These are phyloP conservation scores for Chrysoporthe cubensis DNA, from an alignment of 2,329 filamentous ascomycete genomes.

Conservation along the genomic window DNA sequence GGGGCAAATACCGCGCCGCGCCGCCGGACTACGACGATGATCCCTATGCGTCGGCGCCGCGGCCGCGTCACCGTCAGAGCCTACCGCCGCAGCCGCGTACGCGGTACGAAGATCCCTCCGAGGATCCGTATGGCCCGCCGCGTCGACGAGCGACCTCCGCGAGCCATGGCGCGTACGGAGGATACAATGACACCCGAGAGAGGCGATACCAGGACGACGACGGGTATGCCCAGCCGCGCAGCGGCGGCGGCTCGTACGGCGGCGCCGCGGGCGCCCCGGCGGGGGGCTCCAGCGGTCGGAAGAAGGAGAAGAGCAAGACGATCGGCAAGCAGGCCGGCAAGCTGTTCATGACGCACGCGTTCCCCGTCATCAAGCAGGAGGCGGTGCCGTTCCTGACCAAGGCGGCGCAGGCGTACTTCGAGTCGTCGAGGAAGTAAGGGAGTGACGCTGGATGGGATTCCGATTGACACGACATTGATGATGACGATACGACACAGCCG, in stretches of 20 bases:
- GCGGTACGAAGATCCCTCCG: slow-evolving; percentile 5
- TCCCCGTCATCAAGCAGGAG: slow-evolving; percentile 29
- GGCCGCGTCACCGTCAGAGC: slow-evolving; percentile 24
- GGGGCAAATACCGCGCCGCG: slow-evolving; percentile 7
- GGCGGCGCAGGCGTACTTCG: slow-evolving; percentile 28
- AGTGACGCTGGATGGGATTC: background rate
- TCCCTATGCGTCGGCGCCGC: slow-evolving; percentile 17
- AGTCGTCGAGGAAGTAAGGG: slow-evolving; percentile 7
- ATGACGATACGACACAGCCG: background rate
- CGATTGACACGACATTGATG: background rate
- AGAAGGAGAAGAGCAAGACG: slow-evolving; percentile 25
- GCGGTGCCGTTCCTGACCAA: slow-evolving; percentile 28
- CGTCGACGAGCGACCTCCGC: slow-evolving; percentile 22
- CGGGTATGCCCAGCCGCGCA: background rate
- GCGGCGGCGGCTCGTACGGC: slow-evolving; percentile 9
- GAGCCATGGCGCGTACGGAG: slow-evolving; percentile 15
- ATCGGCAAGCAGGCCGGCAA: slow-evolving; percentile 26
- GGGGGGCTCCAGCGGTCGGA: background rate
- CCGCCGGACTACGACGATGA: slow-evolving; percentile 12
- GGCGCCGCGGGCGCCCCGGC: background rate
- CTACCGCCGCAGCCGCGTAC: slow-evolving; percentile 22
- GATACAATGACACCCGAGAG: background rate
- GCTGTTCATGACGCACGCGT: slow-evolving; percentile 28
- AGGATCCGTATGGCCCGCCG: slow-evolving; percentile 15
- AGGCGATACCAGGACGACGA: slow-evolving; percentile 17